A percentile compares a stretch with the other conserved stretches of the same genome.
Evolutionary conservation across 2,329 filamentous ascomycete genomes (phyloP).

Genomic region (Colletotrichum karsti): DNA sequence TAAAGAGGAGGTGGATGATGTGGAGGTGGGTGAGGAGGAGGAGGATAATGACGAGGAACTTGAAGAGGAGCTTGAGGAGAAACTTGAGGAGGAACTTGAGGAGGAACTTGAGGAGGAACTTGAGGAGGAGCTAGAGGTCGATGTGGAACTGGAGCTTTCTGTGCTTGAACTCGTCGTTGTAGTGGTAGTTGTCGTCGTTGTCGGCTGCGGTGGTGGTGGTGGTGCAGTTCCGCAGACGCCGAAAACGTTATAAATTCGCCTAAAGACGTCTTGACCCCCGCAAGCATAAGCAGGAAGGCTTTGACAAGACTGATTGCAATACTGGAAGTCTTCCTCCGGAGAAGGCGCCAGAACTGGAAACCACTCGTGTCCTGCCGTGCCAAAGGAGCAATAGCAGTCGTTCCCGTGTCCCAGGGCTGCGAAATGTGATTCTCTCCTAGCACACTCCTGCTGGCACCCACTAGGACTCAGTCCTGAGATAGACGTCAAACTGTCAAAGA

Average conservation of each 20-base stretch:
- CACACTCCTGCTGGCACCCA: not conserved
- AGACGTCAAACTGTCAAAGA: not conserved
- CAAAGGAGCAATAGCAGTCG: not conserved
- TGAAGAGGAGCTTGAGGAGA: too few species aligned
- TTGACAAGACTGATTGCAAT: not conserved
- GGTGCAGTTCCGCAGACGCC: not conserved
- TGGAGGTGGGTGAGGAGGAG: too few species aligned
- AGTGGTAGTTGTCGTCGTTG: not conserved
- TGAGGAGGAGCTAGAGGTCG: not conserved
- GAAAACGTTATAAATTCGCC: not conserved
- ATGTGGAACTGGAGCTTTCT: not conserved
- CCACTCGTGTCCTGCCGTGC: not conserved
- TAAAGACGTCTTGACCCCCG: not conserved
- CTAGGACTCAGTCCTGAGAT: not conserved
- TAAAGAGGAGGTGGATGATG: too few species aligned
- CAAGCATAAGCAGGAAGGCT: not conserved
- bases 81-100: not conserved
- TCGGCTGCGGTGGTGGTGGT: accelerated
- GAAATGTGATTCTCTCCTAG: not conserved
- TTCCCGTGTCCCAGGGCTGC: not conserved
- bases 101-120: not conserved
- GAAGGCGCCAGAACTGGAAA: not conserved
- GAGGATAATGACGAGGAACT: too few species aligned
- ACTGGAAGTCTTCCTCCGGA: not conserved
- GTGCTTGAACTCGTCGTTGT: not conserved